Evolutionary conservation across 176 grass and related monocot genomes (phyloP).

Genomic region (Cocos nucifera): DNA sequence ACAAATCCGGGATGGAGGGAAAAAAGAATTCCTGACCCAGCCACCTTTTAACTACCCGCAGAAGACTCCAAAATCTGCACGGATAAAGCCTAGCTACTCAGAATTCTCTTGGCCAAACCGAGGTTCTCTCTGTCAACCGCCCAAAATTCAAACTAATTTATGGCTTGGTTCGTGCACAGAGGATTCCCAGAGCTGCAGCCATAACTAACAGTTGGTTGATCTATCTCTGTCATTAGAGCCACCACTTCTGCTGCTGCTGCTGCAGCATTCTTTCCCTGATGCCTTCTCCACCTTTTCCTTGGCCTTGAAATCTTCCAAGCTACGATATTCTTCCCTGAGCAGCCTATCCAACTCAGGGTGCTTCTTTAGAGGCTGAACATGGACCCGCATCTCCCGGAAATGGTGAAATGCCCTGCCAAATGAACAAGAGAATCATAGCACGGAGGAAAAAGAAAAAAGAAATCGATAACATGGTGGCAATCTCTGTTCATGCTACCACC

Average conservation of each 20-base stretch:
- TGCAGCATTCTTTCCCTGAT: constrained; percentile 6
- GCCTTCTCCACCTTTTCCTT: constrained; percentile 10
- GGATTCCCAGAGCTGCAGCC: no score
- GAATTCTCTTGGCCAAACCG: not conserved
- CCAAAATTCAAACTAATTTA: no score
- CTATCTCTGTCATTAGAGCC: constrained; percentile 2
- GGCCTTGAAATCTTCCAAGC: constrained; percentile 18
- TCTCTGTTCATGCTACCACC: no score
- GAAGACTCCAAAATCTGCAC: constrained; percentile 20
- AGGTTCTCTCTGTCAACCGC: not conserved
- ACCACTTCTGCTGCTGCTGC: not conserved
- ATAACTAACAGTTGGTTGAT: not conserved
- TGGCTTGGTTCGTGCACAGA: no score
- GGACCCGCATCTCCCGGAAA: constrained; percentile 41
- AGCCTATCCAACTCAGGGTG: constrained; percentile 22
- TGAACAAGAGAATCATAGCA: no score
- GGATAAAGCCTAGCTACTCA: not conserved
- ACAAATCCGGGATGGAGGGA: constrained; percentile 22
- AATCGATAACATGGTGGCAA: no score
- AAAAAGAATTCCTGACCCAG: constrained; percentile 21
- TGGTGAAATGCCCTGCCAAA: constrained; percentile 91
- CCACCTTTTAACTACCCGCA: constrained; percentile 8
- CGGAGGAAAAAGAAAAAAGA: no score
- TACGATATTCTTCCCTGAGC: constrained; percentile 13
- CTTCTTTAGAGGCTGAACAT: constrained; percentile 32